phyloP scores from a whole-genome alignment of 1,139 yeast genomes.

The Nakaseomyces sp. region DNA sequence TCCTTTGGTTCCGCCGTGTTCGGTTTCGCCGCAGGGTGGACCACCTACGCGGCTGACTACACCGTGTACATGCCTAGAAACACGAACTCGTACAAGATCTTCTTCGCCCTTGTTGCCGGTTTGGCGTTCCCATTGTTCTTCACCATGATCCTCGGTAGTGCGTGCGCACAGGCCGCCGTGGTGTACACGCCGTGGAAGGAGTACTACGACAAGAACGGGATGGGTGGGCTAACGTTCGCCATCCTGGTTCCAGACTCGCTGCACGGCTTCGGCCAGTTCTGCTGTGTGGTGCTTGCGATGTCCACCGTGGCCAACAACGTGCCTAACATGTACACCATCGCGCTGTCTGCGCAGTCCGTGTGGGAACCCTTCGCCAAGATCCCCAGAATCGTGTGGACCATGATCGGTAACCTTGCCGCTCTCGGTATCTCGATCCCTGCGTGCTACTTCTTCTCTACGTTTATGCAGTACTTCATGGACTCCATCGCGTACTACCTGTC shows the following conservation, averaged over 20 bases:
- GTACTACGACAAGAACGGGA: conserved; percentile 35
- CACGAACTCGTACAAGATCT: conserved; percentile 50
- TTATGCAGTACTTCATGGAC: conserved; percentile 82
- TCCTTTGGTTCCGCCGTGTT: conserved; percentile 79
- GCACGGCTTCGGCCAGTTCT: conserved; percentile 83
- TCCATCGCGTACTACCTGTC: conserved; percentile 86
- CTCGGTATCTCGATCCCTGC: conserved; percentile 87
- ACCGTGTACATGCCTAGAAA: conserved; percentile 73
- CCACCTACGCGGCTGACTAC: conserved; percentile 87
- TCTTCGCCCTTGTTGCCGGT: conserved; percentile 55
- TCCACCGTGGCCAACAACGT: conserved; percentile 85
- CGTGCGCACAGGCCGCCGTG: conserved; percentile 58
- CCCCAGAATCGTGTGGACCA: conserved; percentile 79
- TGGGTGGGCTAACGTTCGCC: conserved; percentile 79
- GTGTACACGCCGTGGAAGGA: conserved; percentile 40
- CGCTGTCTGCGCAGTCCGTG: conserved; percentile 73
- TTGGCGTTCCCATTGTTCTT: conserved; percentile 59
- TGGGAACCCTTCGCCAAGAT: conserved; percentile 63
- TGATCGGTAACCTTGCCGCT: conserved; percentile 63
- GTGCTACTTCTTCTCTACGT: conserved; percentile 58
- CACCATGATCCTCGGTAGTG: conserved; percentile 79
- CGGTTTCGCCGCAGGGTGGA: conserved; percentile 95
- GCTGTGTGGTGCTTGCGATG: conserved; percentile 72
- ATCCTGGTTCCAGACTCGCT: conserved; percentile 70
- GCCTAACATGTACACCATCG: conserved; percentile 88